Conservation (phyloP, 768 basidiomycete species). For the Termitomyces bulborhizus region DNA sequence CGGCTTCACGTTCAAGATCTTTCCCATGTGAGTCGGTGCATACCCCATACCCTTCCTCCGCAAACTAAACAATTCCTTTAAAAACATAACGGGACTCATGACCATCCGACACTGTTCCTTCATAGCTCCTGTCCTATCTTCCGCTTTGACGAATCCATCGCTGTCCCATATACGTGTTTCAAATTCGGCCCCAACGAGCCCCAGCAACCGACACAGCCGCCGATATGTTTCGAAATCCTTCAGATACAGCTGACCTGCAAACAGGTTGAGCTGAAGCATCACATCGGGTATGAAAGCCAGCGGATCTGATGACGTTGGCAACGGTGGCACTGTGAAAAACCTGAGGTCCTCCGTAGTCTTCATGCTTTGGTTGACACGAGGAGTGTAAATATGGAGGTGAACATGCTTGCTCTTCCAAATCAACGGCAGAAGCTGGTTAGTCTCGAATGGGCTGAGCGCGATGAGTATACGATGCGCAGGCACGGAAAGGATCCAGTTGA, state of each 20-base stretch:
- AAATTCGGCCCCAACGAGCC: conserved; percentile 19
- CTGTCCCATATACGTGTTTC: conserved; percentile 10
- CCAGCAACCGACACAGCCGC: conserved; percentile 28
- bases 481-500: conserved; percentile 36
- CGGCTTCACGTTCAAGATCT: conserved; percentile 24
- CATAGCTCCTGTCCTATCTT: conserved; percentile 12
- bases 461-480: conserved; percentile 18
- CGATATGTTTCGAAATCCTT: conserved; percentile 24
- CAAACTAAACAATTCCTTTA: conserved; percentile 27
- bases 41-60: conserved; percentile 34
- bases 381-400: conserved; percentile 36
- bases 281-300: conserved; percentile 10
- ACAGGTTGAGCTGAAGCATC: conserved; percentile 31
- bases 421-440: conserved; percentile 24
- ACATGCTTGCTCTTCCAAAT: conserved; percentile 27
- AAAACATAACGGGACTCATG: conserved; percentile 26
- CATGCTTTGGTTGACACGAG: conserved; percentile 27
- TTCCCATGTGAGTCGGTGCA: conserved; percentile 33
- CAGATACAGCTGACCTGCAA: conserved; percentile 40
- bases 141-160: conserved; percentile 26
- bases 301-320: conserved; percentile 14
- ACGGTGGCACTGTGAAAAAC: conserved; percentile 23
- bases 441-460: conserved; percentile 35
- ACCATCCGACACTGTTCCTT: conserved; percentile 21
- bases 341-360: conserved; percentile 29